Base-by-base conservation (phyloP, 169 alveolate genomes). In the Plasmodium chabaudi region DNA sequence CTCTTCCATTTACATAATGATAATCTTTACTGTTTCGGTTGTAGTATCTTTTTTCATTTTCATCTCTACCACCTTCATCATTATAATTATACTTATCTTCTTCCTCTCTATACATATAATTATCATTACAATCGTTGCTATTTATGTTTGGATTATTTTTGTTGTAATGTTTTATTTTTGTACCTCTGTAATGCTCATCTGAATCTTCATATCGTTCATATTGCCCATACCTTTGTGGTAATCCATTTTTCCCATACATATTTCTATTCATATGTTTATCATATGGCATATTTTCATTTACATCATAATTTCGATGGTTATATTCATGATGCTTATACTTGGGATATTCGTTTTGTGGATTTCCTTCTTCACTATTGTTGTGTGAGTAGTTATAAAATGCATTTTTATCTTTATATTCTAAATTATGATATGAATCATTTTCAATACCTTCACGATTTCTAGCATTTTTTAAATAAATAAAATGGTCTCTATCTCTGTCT, bases 151-250 rank as follows among this genome's bases (percentile, higher is more conserved):
- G 19, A 77, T 39, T 27, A 7, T 23, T 51, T 5, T 51, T 23
- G 9, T 59, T 42, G 51, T 77, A 34, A 49, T 75, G 47, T 68
- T 68, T 77, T 44, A 77, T 21, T 17, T 27, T 25, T 1, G 46
- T 68, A n/a, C 13, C 46, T 10, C 47, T 7, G 9, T 77, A 69
- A 44, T 61, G 39, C 0, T 67, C 74, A 46, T 47, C 51, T 12
- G 9, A 44, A 19, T 13, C 10, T 21, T 44, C 51, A 49, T 68
- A 46, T 9, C 17, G 1, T 21, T 21, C 17, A 68, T 68, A 46
- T 46, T 46, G 21, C 19, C 44, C 59, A 10, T 47, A 17, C 9
- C 47, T 47, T 6, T 68, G 7, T 19, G 47, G 46, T 13, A 19
- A 47, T 17, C 10, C 51, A 19, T 49, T 49, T 27, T 47, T 69